Evolutionary conservation across 1,284 basidiomycete genomes (phyloP).

Genomic region (Ganoderma lucidum): DNA sequence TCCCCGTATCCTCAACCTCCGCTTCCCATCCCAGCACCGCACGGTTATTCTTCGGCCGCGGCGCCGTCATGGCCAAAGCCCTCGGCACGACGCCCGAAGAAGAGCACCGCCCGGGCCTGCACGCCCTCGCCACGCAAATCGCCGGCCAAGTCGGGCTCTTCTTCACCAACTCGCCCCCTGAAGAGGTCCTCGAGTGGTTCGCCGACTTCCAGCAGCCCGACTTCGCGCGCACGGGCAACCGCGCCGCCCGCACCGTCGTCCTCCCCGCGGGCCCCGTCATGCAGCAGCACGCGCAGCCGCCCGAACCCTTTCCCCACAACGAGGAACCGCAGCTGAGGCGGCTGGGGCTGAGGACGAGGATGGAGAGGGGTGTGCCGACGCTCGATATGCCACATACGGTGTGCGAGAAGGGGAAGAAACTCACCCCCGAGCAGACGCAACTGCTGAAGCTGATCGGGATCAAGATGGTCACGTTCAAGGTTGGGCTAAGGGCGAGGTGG

Average conservation of each 20-base stretch:
- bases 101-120: constrained; percentile 85
- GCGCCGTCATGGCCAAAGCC: constrained; percentile 95
- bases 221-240: constrained; percentile 91
- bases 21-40: constrained; percentile 63
- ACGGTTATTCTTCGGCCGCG: constrained; percentile 93
- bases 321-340: constrained; percentile 96
- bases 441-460: constrained; percentile 89
- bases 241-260: constrained; percentile 77
- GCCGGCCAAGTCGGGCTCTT: constrained; percentile 94
- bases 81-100: constrained; percentile 90
- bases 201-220: constrained; percentile 89
- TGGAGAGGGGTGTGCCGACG: constrained; percentile 91
- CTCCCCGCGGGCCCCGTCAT: constrained; percentile 82
- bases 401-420: constrained; percentile 83
- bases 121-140: constrained; percentile 87
- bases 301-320: constrained; percentile 93
- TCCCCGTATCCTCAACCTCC: constrained; percentile 9
- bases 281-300: constrained; percentile 76
- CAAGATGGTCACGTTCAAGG: constrained; percentile 85
- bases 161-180: constrained; percentile 88
- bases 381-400: constrained; percentile 84
- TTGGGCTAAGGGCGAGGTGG: constrained; percentile 80
- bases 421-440: constrained; percentile 89
- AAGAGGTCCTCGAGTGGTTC: constrained; percentile 96
- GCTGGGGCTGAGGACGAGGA: constrained; percentile 87